Conservation (phyloP, 306 rosid species). For the Pterocarpus santalinus region DNA sequence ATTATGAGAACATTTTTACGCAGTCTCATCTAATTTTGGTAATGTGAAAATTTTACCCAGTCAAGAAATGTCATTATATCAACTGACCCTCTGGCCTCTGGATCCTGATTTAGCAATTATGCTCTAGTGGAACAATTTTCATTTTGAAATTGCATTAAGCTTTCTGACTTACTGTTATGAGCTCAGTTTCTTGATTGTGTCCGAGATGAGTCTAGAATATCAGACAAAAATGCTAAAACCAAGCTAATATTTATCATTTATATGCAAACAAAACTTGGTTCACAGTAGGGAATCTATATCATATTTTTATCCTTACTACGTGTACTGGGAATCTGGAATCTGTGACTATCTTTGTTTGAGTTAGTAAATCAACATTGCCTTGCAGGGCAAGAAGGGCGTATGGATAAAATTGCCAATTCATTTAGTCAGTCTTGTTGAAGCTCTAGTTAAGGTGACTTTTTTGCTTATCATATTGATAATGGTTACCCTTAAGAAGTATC, state of each 20-base stretch:
- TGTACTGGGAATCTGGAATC: conserved; percentile 26
- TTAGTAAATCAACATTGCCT: conserved; percentile 27
- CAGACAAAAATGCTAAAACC: no score
- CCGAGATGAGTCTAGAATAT: background rate
- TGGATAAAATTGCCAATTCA: conserved; percentile 81
- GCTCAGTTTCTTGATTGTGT: conserved; percentile 5
- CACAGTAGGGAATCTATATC: background rate
- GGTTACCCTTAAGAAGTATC: conserved; percentile 22
- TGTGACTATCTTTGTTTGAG: background rate
- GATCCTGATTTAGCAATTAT: background rate
- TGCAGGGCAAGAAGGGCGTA: conserved; percentile 76
- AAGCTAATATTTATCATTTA: no score
- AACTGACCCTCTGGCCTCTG: no score
- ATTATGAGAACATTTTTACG: conserved; percentile 1
- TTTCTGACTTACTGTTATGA: conserved; percentile 1
- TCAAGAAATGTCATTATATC: background rate
- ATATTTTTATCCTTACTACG: conserved; percentile 18
- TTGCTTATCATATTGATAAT: conserved; percentile 1
- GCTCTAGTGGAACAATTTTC: background rate
- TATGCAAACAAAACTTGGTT: background rate
- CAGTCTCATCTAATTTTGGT: conserved; percentile 5
- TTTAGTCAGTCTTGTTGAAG: conserved; percentile 66
- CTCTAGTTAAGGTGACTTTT: conserved; percentile 69
- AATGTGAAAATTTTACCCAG: background rate
- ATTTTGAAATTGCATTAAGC: conserved; percentile 6